Evolutionary conservation across 2,329 filamentous ascomycete genomes (phyloP), one percentile per base, ranked within the genome.

Genomic region (Ophiostoma ulmi): DNA sequence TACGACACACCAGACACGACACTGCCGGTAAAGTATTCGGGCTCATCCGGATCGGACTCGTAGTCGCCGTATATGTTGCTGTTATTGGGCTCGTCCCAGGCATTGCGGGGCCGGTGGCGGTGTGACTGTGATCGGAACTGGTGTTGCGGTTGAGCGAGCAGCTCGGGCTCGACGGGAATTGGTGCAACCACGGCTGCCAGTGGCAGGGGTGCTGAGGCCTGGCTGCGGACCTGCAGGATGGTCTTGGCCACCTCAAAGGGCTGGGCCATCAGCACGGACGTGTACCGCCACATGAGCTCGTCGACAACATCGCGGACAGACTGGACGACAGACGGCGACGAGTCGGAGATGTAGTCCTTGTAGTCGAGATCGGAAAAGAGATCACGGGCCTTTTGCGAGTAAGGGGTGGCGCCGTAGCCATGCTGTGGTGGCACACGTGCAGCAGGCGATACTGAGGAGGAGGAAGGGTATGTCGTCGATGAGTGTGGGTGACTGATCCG

Each of bases 191-290:
- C 61, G 61, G 61, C 63, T 5, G 35, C 63, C 20, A 39, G 63
- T 13, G 63, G 35, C n/a, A 41, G 6, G 38, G 38, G n/a, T 0
- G 65, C 82, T 48, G 81, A 75, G 69, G 86, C 85, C 75, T 89
- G 86, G 73, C 80, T 81, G 74, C 85, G 88, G 69, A 93, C 88
- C 81, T 99, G 95, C 75, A 99, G 82, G 70, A 98, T 87, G 17
- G 90, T 95, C 85, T 97, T 98, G 77, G 94, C 93, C 71, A 97
- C 94, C 83, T 98, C 95, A 79, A 99, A 98, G 17, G 95, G 95
- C 81, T 99, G 95, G 70, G 93, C 91, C 78, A 97, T 89, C 77
- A 98, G 80, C 35, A 97, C 90, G 71, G 90, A 93, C 17, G 90
- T 91, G 81, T 99, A 99, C 78, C 95, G 94, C 89, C 94, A 96